Base-by-base conservation (phyloP, 495 filamentous ascomycete genomes). In the Lasiosphaeria miniovina region DNA sequence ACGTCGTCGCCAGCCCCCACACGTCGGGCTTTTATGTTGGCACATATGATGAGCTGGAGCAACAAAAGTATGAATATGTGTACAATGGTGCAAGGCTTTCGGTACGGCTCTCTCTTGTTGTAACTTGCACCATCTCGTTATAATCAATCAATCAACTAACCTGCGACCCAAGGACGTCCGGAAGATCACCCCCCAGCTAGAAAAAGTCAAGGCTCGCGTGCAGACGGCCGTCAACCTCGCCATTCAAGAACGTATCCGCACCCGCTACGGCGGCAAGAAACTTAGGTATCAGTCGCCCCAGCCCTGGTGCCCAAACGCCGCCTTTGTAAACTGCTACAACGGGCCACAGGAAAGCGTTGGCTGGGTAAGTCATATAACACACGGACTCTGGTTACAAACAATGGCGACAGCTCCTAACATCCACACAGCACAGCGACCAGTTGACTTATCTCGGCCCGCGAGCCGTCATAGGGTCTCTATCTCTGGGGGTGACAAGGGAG, bases 291-390 rank as follows among this genome's bases (percentile, higher is more conserved):
- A 96, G 63, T 88, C 87, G 2, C 78, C 89, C 0, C 64, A 82
- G 3, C 73, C 78, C 1, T 97, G 94, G 93, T 77, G 70, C 35
- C 88, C 93, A 7, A 98, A 97, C 64, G 91, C 91, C 0, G 90
- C 92, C 0, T 90, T 96, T 62, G 92, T 96, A 0, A 98, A 98
- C 68, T 93, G 90, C 74, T 98, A 98, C 68, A 75, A 85, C 60
- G 92, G 93, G 0, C 85, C 84, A 0, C 71, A 80, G 1, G 84
- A 98, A 75, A 88, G 78, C 53, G 92, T 98, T 0, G 93, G 94
- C 17, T 98, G 88, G 72, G 66, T 65, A 68, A 15, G 55, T 57
- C 8, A 8, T 32, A 34, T 12, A 32, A 32, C 33, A 32, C 24
- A 9, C 11, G 41, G 24, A 24, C 24, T 24, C 24, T 24, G 2